Base-by-base conservation (phyloP, 306 rosid genomes). In the Neltuma alba region DNA sequence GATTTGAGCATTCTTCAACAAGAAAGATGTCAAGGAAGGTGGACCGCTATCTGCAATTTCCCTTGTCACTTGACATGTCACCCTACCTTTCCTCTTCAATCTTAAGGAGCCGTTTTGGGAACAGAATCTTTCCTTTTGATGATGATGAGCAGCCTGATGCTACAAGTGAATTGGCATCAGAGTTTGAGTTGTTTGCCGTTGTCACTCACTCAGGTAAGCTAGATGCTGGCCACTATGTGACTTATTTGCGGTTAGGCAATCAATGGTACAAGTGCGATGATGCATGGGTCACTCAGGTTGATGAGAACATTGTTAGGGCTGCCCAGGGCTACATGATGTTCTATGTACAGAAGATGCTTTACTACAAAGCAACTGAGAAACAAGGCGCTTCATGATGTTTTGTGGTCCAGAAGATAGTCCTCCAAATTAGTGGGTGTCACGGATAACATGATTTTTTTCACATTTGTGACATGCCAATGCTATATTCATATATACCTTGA, bases 311-410 rank as follows among this genome's bases (percentile, higher is more conserved):
- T 45, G 98, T 94, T 75, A 88, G 97, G 89, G 97, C 97, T 2
- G 93, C 98, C 18, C 98, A 92, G 82, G 91, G 97, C 40, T 94
- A 92, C 89, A 92, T 92, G 97, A 88, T 94, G 97, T 94, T 94
- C 84, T 92, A 94, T 85, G 94, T 92, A 81, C 98, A 94, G 92
- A 91, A 94, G 91, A 89, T 88, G 94, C 88, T 94, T 52, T 90
- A 74, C 78, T 92, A 94, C 83, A 94, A 89, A 77, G 91, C 96
- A 82, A 86, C 87, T 54, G 97, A 89, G 84, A 94, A 86, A 79
- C 92, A 74, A 82, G 87, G 79, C 25, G 74, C 91, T 70, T 82
- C 87, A 60, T 89, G 85, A 89, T 77, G 2, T 57, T 10, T 57
- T 3, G 34, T 58, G 64, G 64, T 58, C 8, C 36, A 11, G 16